A percentile compares a stretch with the other conserved stretches of the same genome.
Conservation (phyloP, 352 stramenopile species). For the Phytophthora boehmeriae region DNA sequence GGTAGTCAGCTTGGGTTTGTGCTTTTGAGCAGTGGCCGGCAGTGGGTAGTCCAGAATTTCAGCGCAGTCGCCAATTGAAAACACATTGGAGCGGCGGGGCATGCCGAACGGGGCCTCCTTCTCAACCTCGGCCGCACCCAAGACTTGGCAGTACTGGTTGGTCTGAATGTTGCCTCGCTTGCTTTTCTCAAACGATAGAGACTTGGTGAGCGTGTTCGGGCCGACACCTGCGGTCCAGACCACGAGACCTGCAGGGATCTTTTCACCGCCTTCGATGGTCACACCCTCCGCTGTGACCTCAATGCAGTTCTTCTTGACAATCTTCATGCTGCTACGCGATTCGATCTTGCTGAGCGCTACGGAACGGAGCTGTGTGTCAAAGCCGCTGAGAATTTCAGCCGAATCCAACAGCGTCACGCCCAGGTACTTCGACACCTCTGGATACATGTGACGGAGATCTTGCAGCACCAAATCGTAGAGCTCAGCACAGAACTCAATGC, state of each 20-base stretch:
- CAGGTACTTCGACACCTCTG: constrained; percentile 73
- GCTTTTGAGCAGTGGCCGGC: constrained; percentile 93
- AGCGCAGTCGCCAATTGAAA: constrained; percentile 96
- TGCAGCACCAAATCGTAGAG: constrained; percentile 94
- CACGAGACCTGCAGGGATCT: constrained; percentile 64
- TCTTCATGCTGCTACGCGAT: constrained; percentile 77
- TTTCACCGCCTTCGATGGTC: constrained; percentile 60
- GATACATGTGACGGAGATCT: constrained; percentile 90
- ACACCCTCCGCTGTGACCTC: constrained; percentile 71
- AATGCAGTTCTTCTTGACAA: constrained; percentile 83
- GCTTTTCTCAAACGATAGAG: constrained; percentile 76
- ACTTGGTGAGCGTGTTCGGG: constrained; percentile 83
- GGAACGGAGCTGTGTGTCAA: constrained; percentile 68
- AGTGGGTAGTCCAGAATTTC: constrained; percentile 86
- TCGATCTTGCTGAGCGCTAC: constrained; percentile 82
- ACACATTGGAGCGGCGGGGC: constrained; percentile 86
- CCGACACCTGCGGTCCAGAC: constrained; percentile 83
- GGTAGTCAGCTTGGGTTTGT: constrained; percentile 73
- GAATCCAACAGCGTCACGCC: constrained; percentile 76
- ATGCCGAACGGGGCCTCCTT: constrained; percentile 62
- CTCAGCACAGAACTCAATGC: constrained; percentile 96
- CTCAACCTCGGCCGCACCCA: constrained; percentile 66
- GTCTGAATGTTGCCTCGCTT: constrained; percentile 84
- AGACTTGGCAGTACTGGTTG: constrained; percentile 85
- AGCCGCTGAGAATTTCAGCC: constrained; percentile 74